A percentile compares a stretch with the other conserved stretches of the same genome.
Conservation (phyloP, 495 filamentous ascomycete species). For the Terfezia claveryi region DNA sequence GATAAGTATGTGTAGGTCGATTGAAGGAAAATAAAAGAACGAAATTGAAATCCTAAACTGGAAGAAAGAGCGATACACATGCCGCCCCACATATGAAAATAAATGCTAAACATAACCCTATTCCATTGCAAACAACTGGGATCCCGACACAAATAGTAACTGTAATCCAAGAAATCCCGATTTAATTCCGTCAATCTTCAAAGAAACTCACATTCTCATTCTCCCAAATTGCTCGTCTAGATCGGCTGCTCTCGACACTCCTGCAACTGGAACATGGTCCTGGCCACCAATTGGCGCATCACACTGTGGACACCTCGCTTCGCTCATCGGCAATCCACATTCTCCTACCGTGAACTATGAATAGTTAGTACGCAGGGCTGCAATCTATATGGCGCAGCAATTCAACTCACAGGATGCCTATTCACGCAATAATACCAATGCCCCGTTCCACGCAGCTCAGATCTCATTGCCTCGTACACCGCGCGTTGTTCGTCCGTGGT, state of each 20-base stretch:
- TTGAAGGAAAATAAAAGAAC: no score
- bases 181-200: no score
- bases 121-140: no score
- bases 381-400: no score
- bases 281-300: constrained; percentile 36
- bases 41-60: no score
- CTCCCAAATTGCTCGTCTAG: constrained; percentile 26
- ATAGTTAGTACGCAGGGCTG: neutral
- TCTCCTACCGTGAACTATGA: constrained; percentile 43
- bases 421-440: constrained; percentile 52
- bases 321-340: constrained; percentile 48
- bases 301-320: constrained; percentile 43
- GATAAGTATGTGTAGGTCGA: no score
- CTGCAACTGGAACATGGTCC: constrained; percentile 29
- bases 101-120: no score
- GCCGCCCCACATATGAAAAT: no score
- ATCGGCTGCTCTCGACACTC: constrained; percentile 30
- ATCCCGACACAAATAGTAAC: no score
- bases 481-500: constrained; percentile 21
- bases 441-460: constrained; percentile 31
- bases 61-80: no score
- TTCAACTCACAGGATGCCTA: constrained; percentile 30
- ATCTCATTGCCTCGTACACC: constrained; percentile 30
- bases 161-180: no score
- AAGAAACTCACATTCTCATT: neutral